These are phyloP conservation scores for Saccharomyces hybrid DNA, from an alignment of 1,139 yeast species.

Conservation along the genomic window DNA sequence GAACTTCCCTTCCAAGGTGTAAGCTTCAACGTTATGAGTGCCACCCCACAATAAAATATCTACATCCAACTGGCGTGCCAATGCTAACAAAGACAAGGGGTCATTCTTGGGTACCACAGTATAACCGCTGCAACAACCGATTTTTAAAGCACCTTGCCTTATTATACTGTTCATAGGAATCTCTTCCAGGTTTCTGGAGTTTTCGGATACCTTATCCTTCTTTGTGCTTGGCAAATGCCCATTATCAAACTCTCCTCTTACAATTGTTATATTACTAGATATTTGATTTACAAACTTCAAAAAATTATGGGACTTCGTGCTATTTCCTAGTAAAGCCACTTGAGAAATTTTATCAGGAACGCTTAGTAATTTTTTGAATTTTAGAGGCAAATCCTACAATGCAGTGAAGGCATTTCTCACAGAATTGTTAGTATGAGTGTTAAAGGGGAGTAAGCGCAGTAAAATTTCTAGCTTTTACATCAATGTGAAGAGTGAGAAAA, in stretches of 20 bases:
- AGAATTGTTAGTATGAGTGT: constrained; percentile 2
- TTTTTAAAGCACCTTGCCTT: constrained; percentile 59
- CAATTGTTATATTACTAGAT: constrained; percentile 67
- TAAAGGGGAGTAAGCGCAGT: not conserved
- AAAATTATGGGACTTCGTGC: constrained; percentile 62
- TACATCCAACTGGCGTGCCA: constrained; percentile 87
- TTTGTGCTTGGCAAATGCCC: constrained; percentile 41
- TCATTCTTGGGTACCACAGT: constrained; percentile 80
- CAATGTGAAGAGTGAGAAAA: not conserved
- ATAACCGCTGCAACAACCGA: constrained; percentile 83
- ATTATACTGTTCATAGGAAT: constrained; percentile 63
- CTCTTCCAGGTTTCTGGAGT: constrained; percentile 28
- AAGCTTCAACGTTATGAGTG: constrained; percentile 87
- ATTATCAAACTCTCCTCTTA: constrained; percentile 68
- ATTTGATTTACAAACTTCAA: constrained; percentile 55
- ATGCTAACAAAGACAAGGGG: constrained; percentile 70
- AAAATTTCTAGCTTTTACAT: not conserved
- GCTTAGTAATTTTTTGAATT: constrained; percentile 61
- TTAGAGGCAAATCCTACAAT: constrained; percentile 36
- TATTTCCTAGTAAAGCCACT: constrained; percentile 80
- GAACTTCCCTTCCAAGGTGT: constrained; percentile 84
- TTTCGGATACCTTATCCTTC: constrained; percentile 42
- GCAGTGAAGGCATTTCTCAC: not conserved
- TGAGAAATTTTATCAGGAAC: constrained; percentile 77
- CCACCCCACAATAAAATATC: constrained; percentile 95